phyloP scores from a whole-genome alignment of 176 grass and related monocot species.

The Oryza punctata region DNA sequence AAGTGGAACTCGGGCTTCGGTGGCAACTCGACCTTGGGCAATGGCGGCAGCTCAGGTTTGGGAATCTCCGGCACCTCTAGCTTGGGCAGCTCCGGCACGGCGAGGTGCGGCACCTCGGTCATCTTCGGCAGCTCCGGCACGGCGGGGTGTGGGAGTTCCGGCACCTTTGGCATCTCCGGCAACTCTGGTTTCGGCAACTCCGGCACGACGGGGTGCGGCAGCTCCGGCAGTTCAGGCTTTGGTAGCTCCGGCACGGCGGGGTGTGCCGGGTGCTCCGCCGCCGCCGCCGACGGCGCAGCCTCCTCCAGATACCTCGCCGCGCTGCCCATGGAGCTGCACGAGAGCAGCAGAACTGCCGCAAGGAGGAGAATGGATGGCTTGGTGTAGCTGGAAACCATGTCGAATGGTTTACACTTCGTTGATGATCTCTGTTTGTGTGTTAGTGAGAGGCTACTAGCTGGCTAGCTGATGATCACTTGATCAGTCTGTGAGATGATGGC shows the following conservation, averaged over 20 bases:
- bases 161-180: not conserved
- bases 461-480: not conserved
- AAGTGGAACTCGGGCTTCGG: slow-evolving; percentile 27
- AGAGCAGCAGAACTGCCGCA: not conserved
- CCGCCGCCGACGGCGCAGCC: not conserved
- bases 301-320: not conserved
- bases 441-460: not conserved
- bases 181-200: not conserved
- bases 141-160: not conserved
- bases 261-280: not conserved
- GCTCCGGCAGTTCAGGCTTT: no score
- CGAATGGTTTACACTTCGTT: not conserved
- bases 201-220: no score
- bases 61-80: not conserved
- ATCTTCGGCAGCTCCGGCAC: not conserved
- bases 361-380: not conserved
- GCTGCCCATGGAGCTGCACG: not conserved
- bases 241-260: no score
- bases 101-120: not conserved
- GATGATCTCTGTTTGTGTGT: not conserved
- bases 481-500: not conserved
- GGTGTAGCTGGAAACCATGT: not conserved
- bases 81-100: not conserved
- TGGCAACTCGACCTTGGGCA: not conserved
- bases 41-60: not conserved